Evolutionary conservation across 768 basidiomycete genomes (phyloP).

Genomic region (Sarcomyxa edulis): DNA sequence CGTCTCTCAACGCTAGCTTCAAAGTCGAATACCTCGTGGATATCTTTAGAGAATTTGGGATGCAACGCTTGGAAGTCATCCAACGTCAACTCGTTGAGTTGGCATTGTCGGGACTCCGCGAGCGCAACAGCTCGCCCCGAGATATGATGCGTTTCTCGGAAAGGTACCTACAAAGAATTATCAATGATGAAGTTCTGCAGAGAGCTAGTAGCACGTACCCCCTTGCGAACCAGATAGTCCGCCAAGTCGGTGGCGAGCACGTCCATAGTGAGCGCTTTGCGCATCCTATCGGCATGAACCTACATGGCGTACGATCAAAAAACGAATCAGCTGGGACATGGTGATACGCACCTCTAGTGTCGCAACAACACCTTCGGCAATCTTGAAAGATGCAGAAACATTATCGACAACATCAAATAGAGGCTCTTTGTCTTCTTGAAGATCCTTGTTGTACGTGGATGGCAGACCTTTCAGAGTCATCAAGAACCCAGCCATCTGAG

Average conservation of each 20-base stretch:
- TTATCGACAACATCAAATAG: conserved; percentile 93
- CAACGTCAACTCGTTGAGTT: conserved; percentile 76
- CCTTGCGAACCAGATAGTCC: conserved; percentile 97
- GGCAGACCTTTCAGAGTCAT: conserved; percentile 97
- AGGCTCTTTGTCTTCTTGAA: conserved; percentile 98
- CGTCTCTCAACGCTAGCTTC: conserved; percentile 93
- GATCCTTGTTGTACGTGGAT: conserved; percentile 98
- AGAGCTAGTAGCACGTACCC: conserved; percentile 51
- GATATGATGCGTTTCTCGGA: conserved; percentile 98
- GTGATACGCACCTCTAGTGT: conserved; percentile 67
- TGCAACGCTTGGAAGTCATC: conserved; percentile 75
- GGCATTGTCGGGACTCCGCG: conserved; percentile 77
- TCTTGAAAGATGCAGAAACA: conserved; percentile 80
- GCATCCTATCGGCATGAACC: conserved; percentile 92
- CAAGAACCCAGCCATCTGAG: conserved; percentile 92
- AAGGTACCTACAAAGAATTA: conserved; percentile 71
- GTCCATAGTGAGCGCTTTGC: conserved; percentile 88
- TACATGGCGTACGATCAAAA: conserved; percentile 21
- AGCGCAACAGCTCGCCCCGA: conserved; percentile 95
- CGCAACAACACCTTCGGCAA: conserved; percentile 91
- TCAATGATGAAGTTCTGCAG: background rate
- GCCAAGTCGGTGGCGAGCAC: conserved; percentile 98
- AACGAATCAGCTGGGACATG: background rate
- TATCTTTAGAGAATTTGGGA: conserved; percentile 75
- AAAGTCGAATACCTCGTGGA: conserved; percentile 86